Evolutionary conservation across 2,329 filamentous ascomycete species (phyloP).

Genomic region (Trichothecium sympodiale): DNA sequence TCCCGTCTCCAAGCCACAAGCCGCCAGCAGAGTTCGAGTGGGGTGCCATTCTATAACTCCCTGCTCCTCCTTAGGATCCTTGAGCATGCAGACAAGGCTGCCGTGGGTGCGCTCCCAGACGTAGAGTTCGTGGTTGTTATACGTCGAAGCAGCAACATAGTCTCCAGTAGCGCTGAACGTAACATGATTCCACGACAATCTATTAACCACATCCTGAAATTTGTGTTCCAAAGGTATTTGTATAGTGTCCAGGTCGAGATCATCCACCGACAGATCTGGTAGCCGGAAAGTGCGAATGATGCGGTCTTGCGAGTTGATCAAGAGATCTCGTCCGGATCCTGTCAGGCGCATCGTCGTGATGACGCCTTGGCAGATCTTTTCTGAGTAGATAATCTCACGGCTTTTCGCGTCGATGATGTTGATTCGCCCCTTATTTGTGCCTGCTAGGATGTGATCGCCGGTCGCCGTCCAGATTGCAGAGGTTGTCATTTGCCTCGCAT

Average conservation of each 20-base stretch:
- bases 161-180: constrained; percentile 90
- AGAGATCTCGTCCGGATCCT: constrained; percentile 68
- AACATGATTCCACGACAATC: constrained; percentile 91
- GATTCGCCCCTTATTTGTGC: constrained; percentile 90
- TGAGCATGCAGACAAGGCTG: constrained; percentile 90
- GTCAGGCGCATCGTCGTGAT: constrained; percentile 82
- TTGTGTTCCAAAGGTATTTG: constrained; percentile 92
- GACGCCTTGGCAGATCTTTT: constrained; percentile 75
- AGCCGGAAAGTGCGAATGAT: constrained; percentile 89
- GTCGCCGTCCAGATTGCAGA: constrained; percentile 78
- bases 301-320: constrained; percentile 88
- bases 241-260: constrained; percentile 74
- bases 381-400: constrained; percentile 77
- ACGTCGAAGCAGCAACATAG: constrained; percentile 92
- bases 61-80: constrained; percentile 92
- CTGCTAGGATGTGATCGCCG: constrained; percentile 81
- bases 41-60: constrained; percentile 98
- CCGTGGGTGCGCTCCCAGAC: constrained; percentile 94
- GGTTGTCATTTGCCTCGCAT: constrained; percentile 90
- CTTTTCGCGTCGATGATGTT: constrained; percentile 86
- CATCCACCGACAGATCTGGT: constrained; percentile 59
- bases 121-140: constrained; percentile 97
- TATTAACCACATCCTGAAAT: constrained; percentile 95
- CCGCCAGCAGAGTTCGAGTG: constrained; percentile 72
- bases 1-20: constrained; percentile 85